phyloP scores from a whole-genome alignment of 768 basidiomycete species.

The Podaxis sp. region DNA sequence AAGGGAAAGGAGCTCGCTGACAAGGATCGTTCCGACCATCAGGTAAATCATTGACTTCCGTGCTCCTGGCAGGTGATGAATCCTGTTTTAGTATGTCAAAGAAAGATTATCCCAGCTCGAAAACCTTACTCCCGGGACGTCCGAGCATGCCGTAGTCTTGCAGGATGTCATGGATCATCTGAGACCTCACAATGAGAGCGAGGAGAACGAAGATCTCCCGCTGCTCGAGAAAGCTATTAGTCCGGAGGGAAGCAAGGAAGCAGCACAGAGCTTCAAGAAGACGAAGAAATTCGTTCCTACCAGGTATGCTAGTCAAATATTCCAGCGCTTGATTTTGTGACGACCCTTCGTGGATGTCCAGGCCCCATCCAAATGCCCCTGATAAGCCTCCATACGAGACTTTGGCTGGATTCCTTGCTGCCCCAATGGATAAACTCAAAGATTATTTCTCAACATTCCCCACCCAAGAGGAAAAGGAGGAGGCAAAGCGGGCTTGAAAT shows the following conservation, averaged over 20 bases:
- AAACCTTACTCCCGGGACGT: conserved; percentile 38
- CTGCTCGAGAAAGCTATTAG: conserved; percentile 49
- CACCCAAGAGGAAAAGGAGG: conserved; percentile 13
- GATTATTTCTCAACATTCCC: conserved; percentile 42
- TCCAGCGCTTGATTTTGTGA: not conserved
- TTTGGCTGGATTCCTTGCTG: conserved; percentile 48
- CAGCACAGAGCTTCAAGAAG: conserved; percentile 46
- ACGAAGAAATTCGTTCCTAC: conserved; percentile 69
- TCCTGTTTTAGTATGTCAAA: conserved; percentile 29
- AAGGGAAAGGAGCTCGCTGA: conserved; percentile 43
- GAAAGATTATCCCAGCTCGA: conserved; percentile 48
- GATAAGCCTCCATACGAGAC: conserved; percentile 65
- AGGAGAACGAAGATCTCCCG: conserved; percentile 59
- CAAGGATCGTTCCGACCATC: conserved; percentile 46
- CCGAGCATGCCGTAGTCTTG: conserved; percentile 42
- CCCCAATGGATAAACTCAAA: conserved; percentile 59
- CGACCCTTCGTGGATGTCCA: not conserved
- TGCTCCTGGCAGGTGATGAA: not conserved
- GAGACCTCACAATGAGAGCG: conserved; percentile 54
- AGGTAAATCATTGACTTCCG: conserved; percentile 25
- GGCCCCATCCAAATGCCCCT: conserved; percentile 33
- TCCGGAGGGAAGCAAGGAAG: conserved; percentile 39
- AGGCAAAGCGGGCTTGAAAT: conserved; percentile 2
- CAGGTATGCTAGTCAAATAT: conserved; percentile 34
- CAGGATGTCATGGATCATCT: conserved; percentile 47